Evolutionary conservation across 176 grass and related monocot species (phyloP), one percentile per base, ranked within the genome.

Genomic region (Hsuehochloa calcarea): DNA sequence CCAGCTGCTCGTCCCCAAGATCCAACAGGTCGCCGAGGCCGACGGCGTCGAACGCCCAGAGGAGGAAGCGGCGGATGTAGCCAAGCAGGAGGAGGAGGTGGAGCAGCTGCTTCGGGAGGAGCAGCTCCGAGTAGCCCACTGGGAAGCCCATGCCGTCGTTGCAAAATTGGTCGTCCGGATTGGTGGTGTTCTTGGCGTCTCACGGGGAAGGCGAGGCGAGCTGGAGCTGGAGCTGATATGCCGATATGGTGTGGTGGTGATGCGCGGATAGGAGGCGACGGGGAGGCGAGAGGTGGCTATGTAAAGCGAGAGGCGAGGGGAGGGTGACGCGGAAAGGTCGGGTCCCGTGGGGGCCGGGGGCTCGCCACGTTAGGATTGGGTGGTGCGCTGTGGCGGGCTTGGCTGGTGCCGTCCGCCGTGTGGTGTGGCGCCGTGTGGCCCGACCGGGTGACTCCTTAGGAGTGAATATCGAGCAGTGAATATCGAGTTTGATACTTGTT

Each of bases 11-110:
- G 63, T 96, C 84, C 1, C 63, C 88, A 82, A 87, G 85, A 88
- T 93, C 89, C 75, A 91, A 86, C 25, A 90, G 91, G 91, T 87
- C 91, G 67, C 74, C 93, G 74, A 95, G 91, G 34, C 96, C 96
- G 22, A 95, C 73, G 51, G 89, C 93, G 75, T 87, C n/a, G 84
- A 98, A 94, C 27, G 82, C 88, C 54, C 88, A 74, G 65, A 85
- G 89, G 41, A 98, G 67, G 91, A 90, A 86, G 63, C 90, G 91
- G 56, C 91, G 93, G 79, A 98, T 2, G 87, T 84, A 92, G 20
- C 91, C 91, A 22, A 98, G 87, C 27, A 98, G 52, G 5, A 95
- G 79, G 34, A 93, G 80, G 45, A 98, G 51, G 66, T 88, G 76
- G 55, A 95, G 82, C 40, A 98, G 66, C 51, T 93, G 81, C 85